Evolutionary conservation across 305 asterid species (phyloP), one percentile per base, ranked within the genome.

Genomic region (Fraxinus sp.): DNA sequence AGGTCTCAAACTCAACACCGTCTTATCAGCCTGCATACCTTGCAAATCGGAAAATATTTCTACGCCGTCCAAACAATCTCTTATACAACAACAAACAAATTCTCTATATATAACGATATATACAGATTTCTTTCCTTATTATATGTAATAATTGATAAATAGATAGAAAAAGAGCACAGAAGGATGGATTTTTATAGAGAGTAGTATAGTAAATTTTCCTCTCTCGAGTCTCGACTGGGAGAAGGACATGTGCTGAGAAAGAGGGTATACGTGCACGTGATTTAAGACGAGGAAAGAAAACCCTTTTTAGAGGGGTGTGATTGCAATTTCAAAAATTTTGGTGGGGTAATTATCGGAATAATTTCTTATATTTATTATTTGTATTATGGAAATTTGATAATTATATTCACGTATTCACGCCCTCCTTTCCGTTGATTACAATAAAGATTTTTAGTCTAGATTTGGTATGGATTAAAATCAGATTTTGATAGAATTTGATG

Each of bases 21-120:
- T 90, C 91, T 91, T 96, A 92, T 93, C 97, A 89, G 99, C 86
- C 94, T 93, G 97, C 99, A 96, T 96, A 88, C 87, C 98, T 90
- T 82, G 75, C 85, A 77, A 85, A 87, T 85, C 85, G 22, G 77
- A 80, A 77, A 71, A 80, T 33, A 77, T 81, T 80, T 73, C 90
- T 82, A 68, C 83, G 81, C 62, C 84, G 86, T 86, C 86, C 81
- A 84, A 87, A 77, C 84, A 80, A 86, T 39, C 76, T 85, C 70
- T 68, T 13, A 16, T 66, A 37, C 72, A 55, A 78, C 72, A 52
- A 43, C n/a, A 22, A 84, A 55, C 79, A 59, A 66, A 52, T 41
- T 72, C 59, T 78, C 80, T 75, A 36, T 77, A 77, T 73, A 72
- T 46, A 64, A 39, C 39, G 39, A 35, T 84, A 55, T 71, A 26